Conservation (phyloP, 2,329 filamentous ascomycete genomes). For the Fusarium dlaminii region DNA sequence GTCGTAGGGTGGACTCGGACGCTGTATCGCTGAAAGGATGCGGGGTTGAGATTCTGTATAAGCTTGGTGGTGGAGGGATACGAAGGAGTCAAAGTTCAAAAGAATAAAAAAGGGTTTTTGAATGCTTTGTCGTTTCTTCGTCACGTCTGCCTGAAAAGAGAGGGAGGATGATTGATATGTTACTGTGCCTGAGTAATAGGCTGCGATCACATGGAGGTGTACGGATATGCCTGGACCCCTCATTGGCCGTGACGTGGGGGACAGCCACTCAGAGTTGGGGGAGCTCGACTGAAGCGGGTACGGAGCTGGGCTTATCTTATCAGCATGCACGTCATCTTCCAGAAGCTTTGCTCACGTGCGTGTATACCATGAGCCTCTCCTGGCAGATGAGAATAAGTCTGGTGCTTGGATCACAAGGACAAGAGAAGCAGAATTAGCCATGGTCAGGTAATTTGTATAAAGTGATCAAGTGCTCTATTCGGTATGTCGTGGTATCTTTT, state of each 20-base stretch:
- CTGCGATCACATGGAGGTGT: conserved; percentile 45
- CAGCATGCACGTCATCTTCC: conserved; percentile 30
- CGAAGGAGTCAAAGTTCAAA: not conserved
- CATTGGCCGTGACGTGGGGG: conserved; percentile 28
- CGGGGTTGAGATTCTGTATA: conserved; percentile 21
- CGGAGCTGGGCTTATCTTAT: conserved; percentile 25
- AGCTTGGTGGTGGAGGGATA: not conserved
- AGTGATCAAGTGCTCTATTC: not conserved
- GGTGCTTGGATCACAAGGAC: conserved; percentile 23
- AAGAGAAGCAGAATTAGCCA: not conserved
- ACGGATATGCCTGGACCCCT: conserved; percentile 21
- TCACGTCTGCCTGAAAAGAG: conserved; percentile 9
- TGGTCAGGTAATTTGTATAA: not conserved
- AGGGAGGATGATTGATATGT: conserved; percentile 15
- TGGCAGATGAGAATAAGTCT: not conserved
- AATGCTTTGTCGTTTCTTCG: not conserved
- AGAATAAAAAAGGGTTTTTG: not conserved
- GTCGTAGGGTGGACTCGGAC: not conserved
- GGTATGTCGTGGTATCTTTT: conserved; percentile 15
- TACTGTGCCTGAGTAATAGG: conserved; percentile 16
- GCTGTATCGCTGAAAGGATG: conserved; percentile 1
- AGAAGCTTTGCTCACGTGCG: conserved; percentile 27
- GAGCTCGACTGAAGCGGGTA: not conserved
- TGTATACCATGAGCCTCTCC: conserved; percentile 2
- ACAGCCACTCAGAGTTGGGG: conserved; percentile 3